Percentiles rank a stretch among this genome's conserved stretches.
These are phyloP conservation scores for Hemisphaericaspora xylofermentans DNA, from an alignment of 1,139 yeast species.

Conservation along the genomic window DNA sequence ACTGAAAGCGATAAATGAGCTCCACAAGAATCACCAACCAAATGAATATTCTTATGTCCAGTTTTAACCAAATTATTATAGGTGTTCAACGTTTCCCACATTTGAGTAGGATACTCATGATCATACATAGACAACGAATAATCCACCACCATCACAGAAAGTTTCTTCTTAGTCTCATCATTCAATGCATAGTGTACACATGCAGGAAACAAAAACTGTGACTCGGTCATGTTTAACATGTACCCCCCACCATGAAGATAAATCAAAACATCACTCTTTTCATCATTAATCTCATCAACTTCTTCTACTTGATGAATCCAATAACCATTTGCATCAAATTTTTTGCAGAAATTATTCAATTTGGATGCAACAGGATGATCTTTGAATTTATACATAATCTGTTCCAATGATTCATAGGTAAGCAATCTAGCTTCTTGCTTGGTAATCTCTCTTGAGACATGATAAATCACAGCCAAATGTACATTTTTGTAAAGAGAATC, in stretches of 20 bases:
- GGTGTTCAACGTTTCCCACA: constrained; percentile 31
- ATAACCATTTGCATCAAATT: constrained; percentile 22
- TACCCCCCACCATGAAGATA: constrained; percentile 49
- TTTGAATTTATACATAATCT: constrained; percentile 1
- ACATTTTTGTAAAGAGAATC: constrained; percentile 28
- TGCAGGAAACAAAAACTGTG: constrained; percentile 26
- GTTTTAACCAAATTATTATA: constrained; percentile 27
- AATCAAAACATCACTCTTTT: constrained; percentile 16
- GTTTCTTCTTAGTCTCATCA: constrained; percentile 14
- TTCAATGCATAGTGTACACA: constrained; percentile 26
- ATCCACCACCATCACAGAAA: constrained; percentile 35
- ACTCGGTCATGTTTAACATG: constrained; percentile 27
- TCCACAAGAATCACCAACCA: constrained; percentile 52
- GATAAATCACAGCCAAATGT: constrained; percentile 24
- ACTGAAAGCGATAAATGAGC: constrained; percentile 38
- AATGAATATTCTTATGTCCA: constrained; percentile 31
- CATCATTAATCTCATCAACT: constrained; percentile 19
- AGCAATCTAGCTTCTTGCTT: constrained; percentile 9
- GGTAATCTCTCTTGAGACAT: constrained; percentile 21
- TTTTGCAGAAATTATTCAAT: constrained; percentile 21
- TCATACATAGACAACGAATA: constrained; percentile 32
- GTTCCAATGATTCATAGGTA: constrained; percentile 12
- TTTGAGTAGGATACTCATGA: constrained; percentile 38
- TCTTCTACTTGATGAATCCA: constrained; percentile 24
- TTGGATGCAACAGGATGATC: constrained; percentile 9